Conservation (phyloP, 2,329 filamentous ascomycete species). For the Arthroderma uncinatum region DNA sequence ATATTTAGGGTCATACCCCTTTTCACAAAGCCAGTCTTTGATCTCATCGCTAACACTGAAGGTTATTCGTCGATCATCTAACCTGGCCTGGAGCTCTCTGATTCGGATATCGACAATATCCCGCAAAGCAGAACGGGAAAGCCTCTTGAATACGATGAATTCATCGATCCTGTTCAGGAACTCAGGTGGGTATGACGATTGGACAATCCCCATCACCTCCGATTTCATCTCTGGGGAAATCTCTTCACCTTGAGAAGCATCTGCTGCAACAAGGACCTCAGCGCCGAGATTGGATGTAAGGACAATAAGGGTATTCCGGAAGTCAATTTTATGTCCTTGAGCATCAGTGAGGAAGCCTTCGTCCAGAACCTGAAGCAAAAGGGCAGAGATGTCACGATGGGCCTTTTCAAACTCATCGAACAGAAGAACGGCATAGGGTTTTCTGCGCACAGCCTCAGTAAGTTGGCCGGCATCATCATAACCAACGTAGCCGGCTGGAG, state of each 20-base stretch:
- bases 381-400: constrained; percentile 82
- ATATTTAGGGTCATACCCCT: constrained; percentile 82
- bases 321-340: constrained; percentile 93
- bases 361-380: constrained; percentile 87
- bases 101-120: constrained; percentile 93
- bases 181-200: constrained; percentile 66
- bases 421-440: constrained; percentile 86
- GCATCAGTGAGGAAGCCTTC: constrained; percentile 93
- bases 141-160: constrained; percentile 88
- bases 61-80: constrained; percentile 74
- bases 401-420: constrained; percentile 99
- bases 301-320: constrained; percentile 92
- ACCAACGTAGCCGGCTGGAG: constrained; percentile 87
- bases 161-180: constrained; percentile 96
- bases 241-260: constrained; percentile 55
- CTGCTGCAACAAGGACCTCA: constrained; percentile 71
- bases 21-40: constrained; percentile 75
- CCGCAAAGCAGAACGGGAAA: constrained; percentile 64
- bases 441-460: constrained; percentile 86
- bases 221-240: constrained; percentile 62
- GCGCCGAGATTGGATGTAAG: constrained; percentile 92
- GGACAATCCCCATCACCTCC: constrained; percentile 81
- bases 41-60: constrained; percentile 61
- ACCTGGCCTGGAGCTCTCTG: constrained; percentile 66
- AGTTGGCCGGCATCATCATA: constrained; percentile 95